Evolutionary conservation across 2,329 filamentous ascomycete species (phyloP).

Genomic region (Sclerotinia subarctica): DNA sequence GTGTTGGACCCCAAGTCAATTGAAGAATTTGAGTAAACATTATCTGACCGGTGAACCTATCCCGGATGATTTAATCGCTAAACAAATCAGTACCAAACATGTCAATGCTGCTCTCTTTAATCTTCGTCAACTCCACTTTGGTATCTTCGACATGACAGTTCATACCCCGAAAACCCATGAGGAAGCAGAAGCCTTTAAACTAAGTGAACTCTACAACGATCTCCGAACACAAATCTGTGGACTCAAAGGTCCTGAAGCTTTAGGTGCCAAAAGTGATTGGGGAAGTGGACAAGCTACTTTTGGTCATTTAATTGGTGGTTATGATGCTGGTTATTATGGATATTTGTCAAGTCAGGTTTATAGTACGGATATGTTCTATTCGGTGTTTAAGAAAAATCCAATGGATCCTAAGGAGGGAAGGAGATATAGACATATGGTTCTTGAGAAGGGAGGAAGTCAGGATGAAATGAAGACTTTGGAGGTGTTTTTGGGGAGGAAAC

Average conservation of each 20-base stretch:
- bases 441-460: slow-evolving; percentile 73
- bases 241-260: slow-evolving; percentile 68
- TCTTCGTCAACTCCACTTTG: slow-evolving; percentile 74
- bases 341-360: slow-evolving; percentile 76
- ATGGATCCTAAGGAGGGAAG: slow-evolving; percentile 74
- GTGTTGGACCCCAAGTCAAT: slow-evolving; percentile 66
- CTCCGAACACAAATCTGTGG: slow-evolving; percentile 69
- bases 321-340: slow-evolving; percentile 81
- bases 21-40: slow-evolving; percentile 67
- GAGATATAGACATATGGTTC: slow-evolving; percentile 72
- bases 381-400: slow-evolving; percentile 72
- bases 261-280: slow-evolving; percentile 56
- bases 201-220: slow-evolving; percentile 67
- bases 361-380: slow-evolving; percentile 82
- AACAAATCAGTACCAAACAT: slow-evolving; percentile 72
- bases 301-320: slow-evolving; percentile 78
- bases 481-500: slow-evolving; percentile 74
- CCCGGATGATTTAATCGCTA: slow-evolving; percentile 70
- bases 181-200: slow-evolving; percentile 63
- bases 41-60: slow-evolving; percentile 69
- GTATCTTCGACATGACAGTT: slow-evolving; percentile 79
- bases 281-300: slow-evolving; percentile 78
- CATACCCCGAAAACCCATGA: slow-evolving; percentile 69
- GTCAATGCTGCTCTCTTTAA: slow-evolving; percentile 80
- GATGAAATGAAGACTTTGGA: slow-evolving; percentile 79